phyloP scores from a whole-genome alignment of 768 basidiomycete species.

The Termitomyces sp. region DNA sequence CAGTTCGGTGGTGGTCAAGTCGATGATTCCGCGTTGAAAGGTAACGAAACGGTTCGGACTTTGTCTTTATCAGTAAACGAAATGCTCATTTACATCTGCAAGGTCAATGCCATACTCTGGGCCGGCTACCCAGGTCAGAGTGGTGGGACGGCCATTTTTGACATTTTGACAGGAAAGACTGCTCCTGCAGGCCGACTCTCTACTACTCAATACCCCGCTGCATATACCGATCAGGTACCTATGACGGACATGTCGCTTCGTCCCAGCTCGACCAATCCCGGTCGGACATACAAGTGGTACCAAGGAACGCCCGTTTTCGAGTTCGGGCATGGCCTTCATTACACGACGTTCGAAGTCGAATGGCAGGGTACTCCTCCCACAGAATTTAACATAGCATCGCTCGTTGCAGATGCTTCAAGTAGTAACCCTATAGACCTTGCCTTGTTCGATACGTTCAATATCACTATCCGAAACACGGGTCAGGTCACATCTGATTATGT shows the following conservation, averaged over 20 bases:
- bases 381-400: conserved; percentile 35
- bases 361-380: conserved; percentile 31
- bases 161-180: conserved; percentile 45
- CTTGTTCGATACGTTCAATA: conserved; percentile 43
- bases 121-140: conserved; percentile 55
- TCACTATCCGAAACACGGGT: conserved; percentile 45
- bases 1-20: conserved; percentile 58
- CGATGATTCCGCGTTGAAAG: conserved; percentile 42
- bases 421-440: conserved; percentile 34
- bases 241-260: conserved; percentile 60
- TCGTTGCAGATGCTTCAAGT: conserved; percentile 23
- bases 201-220: conserved; percentile 48
- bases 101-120: conserved; percentile 54
- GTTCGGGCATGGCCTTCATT: conserved; percentile 52
- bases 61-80: background rate
- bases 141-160: conserved; percentile 48
- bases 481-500: conserved; percentile 48
- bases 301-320: conserved; percentile 44
- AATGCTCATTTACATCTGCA: background rate
- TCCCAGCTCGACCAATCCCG: conserved; percentile 42
- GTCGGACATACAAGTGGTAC: conserved; percentile 58
- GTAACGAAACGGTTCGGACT: conserved; percentile 30
- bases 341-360: conserved; percentile 40
- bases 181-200: conserved; percentile 53
- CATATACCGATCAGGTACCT: conserved; percentile 39